Conservation (phyloP, 2,329 filamentous ascomycete genomes). For the Cladosporium sphaerospermum region DNA sequence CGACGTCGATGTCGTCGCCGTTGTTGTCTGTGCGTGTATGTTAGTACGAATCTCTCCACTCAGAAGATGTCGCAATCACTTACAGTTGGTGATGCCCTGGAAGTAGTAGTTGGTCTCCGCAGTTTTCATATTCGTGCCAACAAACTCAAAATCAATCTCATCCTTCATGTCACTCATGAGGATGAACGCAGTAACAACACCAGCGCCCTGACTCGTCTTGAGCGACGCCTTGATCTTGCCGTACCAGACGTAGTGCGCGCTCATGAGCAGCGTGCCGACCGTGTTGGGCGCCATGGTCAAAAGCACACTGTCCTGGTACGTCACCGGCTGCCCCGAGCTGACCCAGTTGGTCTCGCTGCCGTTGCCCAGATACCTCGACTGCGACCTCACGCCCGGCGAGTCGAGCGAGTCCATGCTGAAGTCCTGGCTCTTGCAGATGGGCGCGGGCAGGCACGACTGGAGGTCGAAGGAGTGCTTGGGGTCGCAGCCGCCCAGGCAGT, state of each 20-base stretch:
- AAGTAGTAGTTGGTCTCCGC: slow-evolving; percentile 97
- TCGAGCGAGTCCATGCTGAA: slow-evolving; percentile 70
- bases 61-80: slow-evolving; percentile 32
- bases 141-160: slow-evolving; percentile 95
- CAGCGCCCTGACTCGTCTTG: slow-evolving; percentile 75
- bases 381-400: slow-evolving; percentile 52
- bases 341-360: slow-evolving; percentile 79
- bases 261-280: slow-evolving; percentile 79
- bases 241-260: slow-evolving; percentile 91
- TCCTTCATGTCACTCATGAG: slow-evolving; percentile 93
- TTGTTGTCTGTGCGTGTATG: slow-evolving; percentile 57
- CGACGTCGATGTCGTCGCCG: slow-evolving; percentile 58
- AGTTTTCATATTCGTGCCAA: slow-evolving; percentile 69
- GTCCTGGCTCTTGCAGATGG: slow-evolving; percentile 68
- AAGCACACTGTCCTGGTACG: slow-evolving; percentile 60
- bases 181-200: slow-evolving; percentile 97
- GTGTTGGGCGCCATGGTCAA: slow-evolving; percentile 85
- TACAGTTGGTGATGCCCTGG: slow-evolving; percentile 87
- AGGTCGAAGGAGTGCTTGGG: slow-evolving; percentile 75
- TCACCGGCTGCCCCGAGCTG: slow-evolving; percentile 66
- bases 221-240: slow-evolving; percentile 81
- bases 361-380: slow-evolving; percentile 82
- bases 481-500: slow-evolving; percentile 93
- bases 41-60: slow-evolving; percentile 16
- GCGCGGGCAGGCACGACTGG: slow-evolving; percentile 77